A percentile compares a stretch with the other conserved stretches of the same genome.
phyloP scores from a whole-genome alignment of 2,329 filamentous ascomycete genomes.

The Exophiala xenobiotica region DNA sequence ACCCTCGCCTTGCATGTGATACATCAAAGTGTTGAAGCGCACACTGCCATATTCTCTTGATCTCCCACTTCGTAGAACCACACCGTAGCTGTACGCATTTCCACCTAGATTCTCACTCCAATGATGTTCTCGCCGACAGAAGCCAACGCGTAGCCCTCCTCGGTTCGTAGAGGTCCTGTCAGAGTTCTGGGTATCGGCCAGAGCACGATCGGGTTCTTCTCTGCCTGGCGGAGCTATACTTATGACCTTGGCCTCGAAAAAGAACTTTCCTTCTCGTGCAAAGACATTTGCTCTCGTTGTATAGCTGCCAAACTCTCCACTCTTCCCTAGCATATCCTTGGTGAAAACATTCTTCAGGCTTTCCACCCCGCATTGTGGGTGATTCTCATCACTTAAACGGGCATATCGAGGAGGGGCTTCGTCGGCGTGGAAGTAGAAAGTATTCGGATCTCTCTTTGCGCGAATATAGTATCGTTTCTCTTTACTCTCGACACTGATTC shows the following conservation, averaged over 20 bases:
- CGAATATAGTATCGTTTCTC: constrained; percentile 31
- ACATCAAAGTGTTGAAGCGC: constrained; percentile 92
- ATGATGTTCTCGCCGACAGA: constrained; percentile 43
- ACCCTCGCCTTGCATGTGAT: constrained; percentile 87
- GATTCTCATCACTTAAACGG: constrained; percentile 87
- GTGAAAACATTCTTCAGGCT: constrained; percentile 76
- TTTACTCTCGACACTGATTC: constrained; percentile 29
- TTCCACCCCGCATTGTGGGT: constrained; percentile 54
- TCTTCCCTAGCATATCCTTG: constrained; percentile 71
- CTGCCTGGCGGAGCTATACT: constrained; percentile 60
- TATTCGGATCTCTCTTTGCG: constrained; percentile 29
- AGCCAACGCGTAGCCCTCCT: constrained; percentile 51
- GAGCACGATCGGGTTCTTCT: constrained; percentile 30
- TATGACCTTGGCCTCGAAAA: constrained; percentile 90
- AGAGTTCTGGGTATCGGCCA: constrained; percentile 25
- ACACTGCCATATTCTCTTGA: constrained; percentile 57
- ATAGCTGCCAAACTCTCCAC: constrained; percentile 77
- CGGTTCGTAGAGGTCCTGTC: constrained; percentile 31
- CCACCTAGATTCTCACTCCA: constrained; percentile 30
- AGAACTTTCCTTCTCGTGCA: constrained; percentile 83
- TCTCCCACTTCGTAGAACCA: constrained; percentile 25
- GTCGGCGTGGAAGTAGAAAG: constrained; percentile 47
- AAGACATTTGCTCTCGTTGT: constrained; percentile 86
- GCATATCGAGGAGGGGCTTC: constrained; percentile 81
- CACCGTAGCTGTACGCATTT: constrained; percentile 31